Base-by-base conservation (phyloP, 768 basidiomycete genomes). In the Dioszegia aurantiaca region DNA sequence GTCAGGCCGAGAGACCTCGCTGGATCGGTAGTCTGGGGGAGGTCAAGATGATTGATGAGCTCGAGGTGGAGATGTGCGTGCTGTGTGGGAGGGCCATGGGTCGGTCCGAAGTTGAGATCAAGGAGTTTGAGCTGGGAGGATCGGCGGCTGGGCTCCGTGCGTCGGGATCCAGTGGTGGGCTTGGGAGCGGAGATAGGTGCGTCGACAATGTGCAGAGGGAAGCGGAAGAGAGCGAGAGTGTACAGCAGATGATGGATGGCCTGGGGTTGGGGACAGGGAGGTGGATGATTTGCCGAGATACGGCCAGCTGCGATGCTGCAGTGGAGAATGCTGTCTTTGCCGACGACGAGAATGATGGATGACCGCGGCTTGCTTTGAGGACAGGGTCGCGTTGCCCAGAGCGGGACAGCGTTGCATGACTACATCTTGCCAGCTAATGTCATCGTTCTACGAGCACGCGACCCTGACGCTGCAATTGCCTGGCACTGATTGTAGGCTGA, bases 31-130 rank as follows among this genome's bases (percentile, higher is more conserved):
- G 37, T 27, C 16, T 41, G 21, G 51, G 43, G 10, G 33, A 28
- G 36, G 36, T 48, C 12, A 19, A 37, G 14, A 33, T n/a, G 43
- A 44, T 60, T 11, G 59, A 60, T 47, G 59, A 60, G 40, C 30
- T 60, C 0, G 45, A 39, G 9, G 44, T 55, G 12, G 59, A 60
- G 19, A 45, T 53, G 42, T 60, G 59, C 41, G 53, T 55, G 23
- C 24, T 60, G 17, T 60, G 59, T 41, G 59, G 59, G 17, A 45
- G 53, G 14, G 45, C 31, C 12, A 23, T 52, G 44, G 52, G 30
- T 10, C 21, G 59, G 44, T n/a, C 10, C 3, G 53, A 45, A 28
- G 45, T 60, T 11, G 45, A 33, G 2, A 17, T 60, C 12, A 46
- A 52, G 36, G 40, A 59, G 40, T 53, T 53, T 53, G 33, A 53